Percentiles rank a stretch among this genome's conserved stretches.
These are phyloP conservation scores for Paramecium octaurelia DNA, from an alignment of 73 alveolate species.

Conservation along the genomic window DNA sequence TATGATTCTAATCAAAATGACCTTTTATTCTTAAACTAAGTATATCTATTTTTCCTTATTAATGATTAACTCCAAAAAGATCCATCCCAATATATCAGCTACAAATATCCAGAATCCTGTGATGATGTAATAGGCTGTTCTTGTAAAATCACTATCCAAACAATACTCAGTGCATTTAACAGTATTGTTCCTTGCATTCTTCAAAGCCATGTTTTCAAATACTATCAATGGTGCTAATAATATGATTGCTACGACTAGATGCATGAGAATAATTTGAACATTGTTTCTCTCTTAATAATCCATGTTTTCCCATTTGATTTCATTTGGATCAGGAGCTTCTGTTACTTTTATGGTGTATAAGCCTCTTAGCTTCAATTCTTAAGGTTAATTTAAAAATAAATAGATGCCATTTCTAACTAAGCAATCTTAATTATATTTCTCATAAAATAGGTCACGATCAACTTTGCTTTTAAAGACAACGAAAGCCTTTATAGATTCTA, in stretches of 20 bases:
- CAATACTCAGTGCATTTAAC: background rate
- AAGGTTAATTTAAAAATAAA: background rate
- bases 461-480: background rate
- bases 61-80: background rate
- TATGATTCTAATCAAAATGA: background rate
- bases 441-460: constrained; percentile 22
- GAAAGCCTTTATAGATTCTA: constrained; percentile 24
- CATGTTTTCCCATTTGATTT: constrained; percentile 44
- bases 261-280: background rate
- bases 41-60: background rate
- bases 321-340: constrained; percentile 46
- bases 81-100: background rate
- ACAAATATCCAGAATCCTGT: background rate
- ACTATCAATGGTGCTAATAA: constrained; percentile 1
- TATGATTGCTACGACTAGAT: background rate
- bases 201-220: background rate
- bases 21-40: background rate
- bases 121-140: background rate
- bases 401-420: background rate
- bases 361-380: background rate
- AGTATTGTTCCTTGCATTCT: background rate
- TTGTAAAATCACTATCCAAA: background rate
- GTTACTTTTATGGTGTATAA: background rate
- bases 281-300: background rate
- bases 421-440: constrained; percentile 19